Evolutionary conservation across 1,284 basidiomycete genomes (phyloP).

Genomic region (Sanghuangporus sanghuang): DNA sequence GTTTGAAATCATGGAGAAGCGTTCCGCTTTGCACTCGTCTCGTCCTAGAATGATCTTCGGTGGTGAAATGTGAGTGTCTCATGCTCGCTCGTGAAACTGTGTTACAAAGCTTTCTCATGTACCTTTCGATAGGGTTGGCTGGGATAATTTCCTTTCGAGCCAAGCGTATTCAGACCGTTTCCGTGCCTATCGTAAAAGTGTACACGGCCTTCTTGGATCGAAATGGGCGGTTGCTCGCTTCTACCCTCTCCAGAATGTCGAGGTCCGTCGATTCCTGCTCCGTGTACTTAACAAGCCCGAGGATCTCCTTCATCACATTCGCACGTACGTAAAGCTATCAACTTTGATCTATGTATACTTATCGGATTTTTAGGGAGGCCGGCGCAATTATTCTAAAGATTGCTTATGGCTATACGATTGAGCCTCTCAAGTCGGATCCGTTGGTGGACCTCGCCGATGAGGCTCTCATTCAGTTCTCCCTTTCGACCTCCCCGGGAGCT

Average conservation of each 20-base stretch:
- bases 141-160: conserved; percentile 5
- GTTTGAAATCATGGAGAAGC: conserved; percentile 42
- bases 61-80: conserved; percentile 13
- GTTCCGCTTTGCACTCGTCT: conserved; percentile 45
- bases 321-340: conserved; percentile 6
- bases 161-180: conserved; percentile 11
- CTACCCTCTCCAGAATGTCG: conserved; percentile 6
- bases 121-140: conserved; percentile 1
- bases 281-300: conserved; percentile 14
- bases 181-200: conserved; percentile 14
- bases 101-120: background rate
- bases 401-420: conserved; percentile 29
- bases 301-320: conserved; percentile 10
- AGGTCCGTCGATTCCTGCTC: conserved; percentile 9
- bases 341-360: background rate
- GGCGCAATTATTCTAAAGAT: conserved; percentile 29
- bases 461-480: conserved; percentile 22
- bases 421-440: conserved; percentile 24
- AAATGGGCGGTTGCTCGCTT: conserved; percentile 10
- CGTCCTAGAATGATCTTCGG: conserved; percentile 26
- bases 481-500: conserved; percentile 23
- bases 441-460: conserved; percentile 24
- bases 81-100: background rate
- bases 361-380: conserved; percentile 15
- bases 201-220: conserved; percentile 9